These are phyloP conservation scores for Phytophthora macrochlamydospora DNA, from an alignment of 352 stramenopile species.

Conservation along the genomic window DNA sequence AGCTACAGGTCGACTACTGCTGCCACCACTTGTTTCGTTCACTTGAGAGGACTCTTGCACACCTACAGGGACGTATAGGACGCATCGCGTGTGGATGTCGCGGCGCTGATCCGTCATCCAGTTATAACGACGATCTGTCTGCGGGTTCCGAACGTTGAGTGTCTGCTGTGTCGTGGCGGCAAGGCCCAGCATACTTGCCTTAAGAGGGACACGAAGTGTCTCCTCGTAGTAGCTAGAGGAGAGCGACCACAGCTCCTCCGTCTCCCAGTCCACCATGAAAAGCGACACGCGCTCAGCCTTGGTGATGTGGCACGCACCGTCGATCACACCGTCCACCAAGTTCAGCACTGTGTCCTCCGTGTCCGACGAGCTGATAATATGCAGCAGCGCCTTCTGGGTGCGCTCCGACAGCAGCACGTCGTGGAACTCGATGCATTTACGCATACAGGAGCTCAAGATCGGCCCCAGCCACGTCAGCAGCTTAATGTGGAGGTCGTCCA, in stretches of 20 bases:
- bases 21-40: conserved; percentile 27
- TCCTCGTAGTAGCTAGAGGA: conserved; percentile 79
- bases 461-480: conserved; percentile 79
- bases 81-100: conserved; percentile 67
- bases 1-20: conserved; percentile 68
- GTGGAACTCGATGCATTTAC: conserved; percentile 87
- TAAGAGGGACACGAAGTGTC: conserved; percentile 65
- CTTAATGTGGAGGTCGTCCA: conserved; percentile 74
- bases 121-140: conserved; percentile 65
- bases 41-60: conserved; percentile 50
- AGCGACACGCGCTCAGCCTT: conserved; percentile 77
- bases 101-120: conserved; percentile 55
- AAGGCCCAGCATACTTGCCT: conserved; percentile 62
- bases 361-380: conserved; percentile 86
- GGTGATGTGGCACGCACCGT: conserved; percentile 81
- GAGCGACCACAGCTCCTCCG: conserved; percentile 81
- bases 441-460: conserved; percentile 85
- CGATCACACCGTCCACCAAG: conserved; percentile 84
- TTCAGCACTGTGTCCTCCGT: conserved; percentile 86
- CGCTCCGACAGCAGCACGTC: conserved; percentile 83
- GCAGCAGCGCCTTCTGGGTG: conserved; percentile 83
- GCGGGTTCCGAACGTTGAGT: conserved; percentile 73
- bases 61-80: conserved; percentile 87
- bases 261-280: conserved; percentile 88
- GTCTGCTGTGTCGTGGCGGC: conserved; percentile 65